These are phyloP conservation scores for Ogataea neopini DNA, from an alignment of 805 yeast species.

Conservation along the genomic window DNA sequence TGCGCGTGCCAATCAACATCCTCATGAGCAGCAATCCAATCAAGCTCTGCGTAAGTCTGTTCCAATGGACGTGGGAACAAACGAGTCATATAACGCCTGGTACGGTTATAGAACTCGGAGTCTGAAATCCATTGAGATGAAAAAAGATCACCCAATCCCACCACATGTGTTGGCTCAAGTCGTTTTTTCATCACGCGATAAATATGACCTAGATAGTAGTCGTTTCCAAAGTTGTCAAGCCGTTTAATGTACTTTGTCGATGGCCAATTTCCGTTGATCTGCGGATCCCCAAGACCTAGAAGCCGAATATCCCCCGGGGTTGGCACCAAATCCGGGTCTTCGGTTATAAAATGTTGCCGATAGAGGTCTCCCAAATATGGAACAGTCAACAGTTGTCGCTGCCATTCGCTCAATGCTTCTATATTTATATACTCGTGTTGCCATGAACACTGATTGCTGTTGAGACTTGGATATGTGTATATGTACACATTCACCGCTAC, in stretches of 20 bases:
- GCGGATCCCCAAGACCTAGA: conserved; percentile 94
- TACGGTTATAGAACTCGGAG: conserved; percentile 79
- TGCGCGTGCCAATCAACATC: conserved; percentile 56
- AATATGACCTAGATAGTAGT: conserved; percentile 83
- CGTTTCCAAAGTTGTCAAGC: conserved; percentile 88
- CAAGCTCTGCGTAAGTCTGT: conserved; percentile 50
- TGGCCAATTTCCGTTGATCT: conserved; percentile 86
- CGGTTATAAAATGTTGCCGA: conserved; percentile 32
- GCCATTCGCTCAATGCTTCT: conserved; percentile 20
- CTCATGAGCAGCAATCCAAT: conserved; percentile 49
- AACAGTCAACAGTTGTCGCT: conserved; percentile 19
- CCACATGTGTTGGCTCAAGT: conserved; percentile 74
- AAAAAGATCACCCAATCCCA: conserved; percentile 89
- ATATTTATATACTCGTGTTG: conserved; percentile 26
- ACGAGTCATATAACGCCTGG: conserved; percentile 70
- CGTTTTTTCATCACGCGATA: conserved; percentile 63
- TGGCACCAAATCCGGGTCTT: conserved; percentile 15
- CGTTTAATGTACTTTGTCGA: conserved; percentile 69
- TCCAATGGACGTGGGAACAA: conserved; percentile 59
- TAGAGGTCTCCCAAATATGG: conserved; percentile 39
- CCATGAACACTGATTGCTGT: conserved; percentile 64
- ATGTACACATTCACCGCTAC: conserved; percentile 59
- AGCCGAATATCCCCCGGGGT: conserved; percentile 47
- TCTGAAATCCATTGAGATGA: conserved; percentile 95
- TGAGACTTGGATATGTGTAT: conserved; percentile 72